Evolutionary conservation across 768 basidiomycete genomes (phyloP), one percentile per base, ranked within the genome.

Genomic region (Russula sp.): DNA sequence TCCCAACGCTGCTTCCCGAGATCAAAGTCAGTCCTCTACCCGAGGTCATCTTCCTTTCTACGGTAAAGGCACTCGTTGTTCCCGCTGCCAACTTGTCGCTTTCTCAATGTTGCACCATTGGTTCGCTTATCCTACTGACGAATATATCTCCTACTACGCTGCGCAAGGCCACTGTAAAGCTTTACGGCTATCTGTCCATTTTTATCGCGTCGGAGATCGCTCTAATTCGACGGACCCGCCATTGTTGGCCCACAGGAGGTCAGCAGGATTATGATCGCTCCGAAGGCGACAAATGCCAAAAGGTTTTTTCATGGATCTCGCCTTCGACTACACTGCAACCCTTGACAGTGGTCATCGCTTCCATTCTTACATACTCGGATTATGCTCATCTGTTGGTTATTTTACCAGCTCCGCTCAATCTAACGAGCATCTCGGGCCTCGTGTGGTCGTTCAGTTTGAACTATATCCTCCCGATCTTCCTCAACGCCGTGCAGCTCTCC

Each of bases 281-380:
- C n/a, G n/a, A n/a, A n/a, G n/a, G n/a, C n/a, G n/a, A n/a, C n/a
- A n/a, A n/a, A n/a, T n/a, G n/a, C n/a, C n/a, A 22, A 34, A 26
- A 58, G 61, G 20, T 59, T 36, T 67, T 57, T 26, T 55, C 62
- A 13, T 66, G 57, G 42, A 22, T 66, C 24, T 64, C 63, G 11
- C 65, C 65, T 5, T 53, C 51, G 16, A 64, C 63, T 4, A 59
- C 57, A 20, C 38, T 59, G 36, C 38, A 56, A 24, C 62, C 62
- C n/a, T n/a, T 67, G 32, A 67, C 65, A 22, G 16, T 64, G 30
- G 51, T 52, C 4, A n/a, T 26, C 13, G 10, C 26, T 48, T 64
- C 20, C 9, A 20, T 52, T 8, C 50, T 10, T 18, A 16, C 18
- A 11, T 10, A 52, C 18, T 30, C 51, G 28, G 13, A 5, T 52